phyloP scores from a whole-genome alignment of 2,329 filamentous ascomycete genomes.

The Neonectria faginata region DNA sequence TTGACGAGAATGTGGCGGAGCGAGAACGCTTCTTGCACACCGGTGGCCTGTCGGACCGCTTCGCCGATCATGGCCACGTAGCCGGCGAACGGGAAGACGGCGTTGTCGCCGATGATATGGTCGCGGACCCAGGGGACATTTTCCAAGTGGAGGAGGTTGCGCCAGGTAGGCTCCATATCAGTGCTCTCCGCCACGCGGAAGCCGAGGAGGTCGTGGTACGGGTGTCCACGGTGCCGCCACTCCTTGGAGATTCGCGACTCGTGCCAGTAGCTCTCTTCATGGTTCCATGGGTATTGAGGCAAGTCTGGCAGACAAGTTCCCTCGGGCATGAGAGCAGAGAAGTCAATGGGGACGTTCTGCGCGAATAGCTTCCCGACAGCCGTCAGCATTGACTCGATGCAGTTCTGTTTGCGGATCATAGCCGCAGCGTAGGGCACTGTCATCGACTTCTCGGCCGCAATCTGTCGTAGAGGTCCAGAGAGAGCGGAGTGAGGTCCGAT shows the following conservation, averaged over 20 bases:
- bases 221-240: conserved; percentile 24
- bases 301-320: conserved; percentile 42
- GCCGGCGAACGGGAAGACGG: conserved; percentile 56
- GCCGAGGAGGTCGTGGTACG: conserved; percentile 39
- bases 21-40: conserved; percentile 35
- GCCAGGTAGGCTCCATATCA: conserved; percentile 35
- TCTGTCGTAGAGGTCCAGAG: conserved; percentile 43
- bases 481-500: conserved; percentile 46
- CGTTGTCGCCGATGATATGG: conserved; percentile 57
- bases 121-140: conserved; percentile 57
- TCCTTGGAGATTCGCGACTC: conserved; percentile 25
- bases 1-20: conserved; percentile 40
- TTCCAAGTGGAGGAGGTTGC: conserved; percentile 38
- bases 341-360: background rate
- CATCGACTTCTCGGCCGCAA: conserved; percentile 22
- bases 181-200: conserved; percentile 30
- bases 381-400: background rate
- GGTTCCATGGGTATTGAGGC: conserved; percentile 49
- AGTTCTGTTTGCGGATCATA: conserved; percentile 12
- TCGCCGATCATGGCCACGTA: conserved; percentile 50
- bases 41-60: conserved; percentile 38
- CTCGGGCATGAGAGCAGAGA: background rate
- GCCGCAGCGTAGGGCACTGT: background rate
- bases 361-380: conserved; percentile 15
- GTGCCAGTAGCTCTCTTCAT: conserved; percentile 22